Evolutionary conservation across 768 basidiomycete genomes (phyloP).

Genomic region (Suillus decipiens): DNA sequence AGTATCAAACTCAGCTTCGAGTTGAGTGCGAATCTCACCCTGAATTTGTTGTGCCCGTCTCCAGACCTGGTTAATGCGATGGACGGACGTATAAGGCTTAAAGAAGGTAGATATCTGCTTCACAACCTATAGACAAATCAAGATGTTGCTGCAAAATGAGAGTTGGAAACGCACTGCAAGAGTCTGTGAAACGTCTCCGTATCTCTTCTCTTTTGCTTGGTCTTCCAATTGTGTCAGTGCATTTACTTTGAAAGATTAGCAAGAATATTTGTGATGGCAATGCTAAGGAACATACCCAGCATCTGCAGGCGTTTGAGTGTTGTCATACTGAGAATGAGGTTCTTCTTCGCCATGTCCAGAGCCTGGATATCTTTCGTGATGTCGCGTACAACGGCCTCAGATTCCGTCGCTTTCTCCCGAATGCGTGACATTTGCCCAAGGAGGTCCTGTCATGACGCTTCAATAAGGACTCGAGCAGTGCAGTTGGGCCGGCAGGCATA

Average conservation of each 20-base stretch:
- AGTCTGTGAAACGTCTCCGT: conserved; percentile 81
- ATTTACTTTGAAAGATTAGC: conserved; percentile 55
- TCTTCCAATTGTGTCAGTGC: conserved; percentile 80
- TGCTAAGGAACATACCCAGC: conserved; percentile 63
- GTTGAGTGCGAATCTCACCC: conserved; percentile 73
- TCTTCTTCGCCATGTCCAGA: conserved; percentile 91
- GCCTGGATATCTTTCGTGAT: conserved; percentile 97
- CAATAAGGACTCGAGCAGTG: conserved; percentile 12
- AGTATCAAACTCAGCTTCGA: conserved; percentile 89
- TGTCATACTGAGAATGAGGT: conserved; percentile 88
- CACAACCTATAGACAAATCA: conserved; percentile 59
- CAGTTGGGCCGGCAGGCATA: conserved; percentile 36
- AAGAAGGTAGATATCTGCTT: conserved; percentile 84
- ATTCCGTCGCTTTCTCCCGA: conserved; percentile 94
- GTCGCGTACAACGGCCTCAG: conserved; percentile 91
- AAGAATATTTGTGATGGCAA: not conserved
- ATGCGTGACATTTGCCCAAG: conserved; percentile 95
- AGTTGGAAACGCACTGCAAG: conserved; percentile 54
- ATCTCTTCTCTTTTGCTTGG: conserved; percentile 74
- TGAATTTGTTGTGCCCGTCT: conserved; percentile 81
- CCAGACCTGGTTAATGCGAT: conserved; percentile 75
- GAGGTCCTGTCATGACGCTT: conserved; percentile 62
- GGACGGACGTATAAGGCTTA: conserved; percentile 75
- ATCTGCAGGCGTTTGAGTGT: conserved; percentile 89
- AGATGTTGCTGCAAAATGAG: conserved; percentile 2